Percentiles rank a stretch among this genome's conserved stretches.
phyloP scores from a whole-genome alignment of 2,329 filamentous ascomycete species.

The Beauveria caledonica region DNA sequence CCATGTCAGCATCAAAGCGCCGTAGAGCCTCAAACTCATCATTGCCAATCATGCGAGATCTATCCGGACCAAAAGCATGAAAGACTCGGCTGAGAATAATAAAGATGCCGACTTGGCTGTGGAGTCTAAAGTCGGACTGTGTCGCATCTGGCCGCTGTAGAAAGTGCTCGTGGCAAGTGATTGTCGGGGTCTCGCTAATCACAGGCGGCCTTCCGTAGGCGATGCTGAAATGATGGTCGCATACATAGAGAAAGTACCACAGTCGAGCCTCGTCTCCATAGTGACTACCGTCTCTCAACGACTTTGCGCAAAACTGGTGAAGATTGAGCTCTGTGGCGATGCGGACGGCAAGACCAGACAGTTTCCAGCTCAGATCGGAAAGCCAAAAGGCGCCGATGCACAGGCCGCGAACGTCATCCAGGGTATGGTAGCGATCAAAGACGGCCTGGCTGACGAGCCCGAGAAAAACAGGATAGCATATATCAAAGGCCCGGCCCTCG shows the following conservation, averaged over 20 bases:
- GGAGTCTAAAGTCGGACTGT: constrained; percentile 45
- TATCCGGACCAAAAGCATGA: constrained; percentile 49
- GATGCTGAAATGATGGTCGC: constrained; percentile 59
- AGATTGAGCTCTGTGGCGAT: constrained; percentile 50
- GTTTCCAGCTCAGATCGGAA: constrained; percentile 46
- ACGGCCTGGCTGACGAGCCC: constrained; percentile 48
- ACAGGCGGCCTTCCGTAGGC: constrained; percentile 51
- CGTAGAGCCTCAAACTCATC: constrained; percentile 26
- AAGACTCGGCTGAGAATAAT: constrained; percentile 52
- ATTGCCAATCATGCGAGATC: constrained; percentile 26
- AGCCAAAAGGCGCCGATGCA: constrained; percentile 59
- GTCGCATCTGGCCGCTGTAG: constrained; percentile 41
- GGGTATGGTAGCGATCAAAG: constrained; percentile 42
- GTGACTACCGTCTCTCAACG: constrained; percentile 34
- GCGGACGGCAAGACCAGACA: constrained; percentile 50
- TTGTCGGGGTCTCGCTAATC: constrained; percentile 47
- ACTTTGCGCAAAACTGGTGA: constrained; percentile 43
- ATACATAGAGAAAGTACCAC: constrained; percentile 57
- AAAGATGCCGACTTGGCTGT: constrained; percentile 52
- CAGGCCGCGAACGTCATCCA: constrained; percentile 52
- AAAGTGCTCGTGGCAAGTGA: constrained; percentile 49
- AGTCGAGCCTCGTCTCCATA: constrained; percentile 48
- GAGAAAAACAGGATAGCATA: constrained; percentile 50
- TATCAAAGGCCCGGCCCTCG: constrained; percentile 40
- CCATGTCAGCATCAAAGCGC: constrained; percentile 24